These are phyloP conservation scores for Metschnikowia corniflorae DNA, from an alignment of 805 yeast species.

Conservation along the genomic window DNA sequence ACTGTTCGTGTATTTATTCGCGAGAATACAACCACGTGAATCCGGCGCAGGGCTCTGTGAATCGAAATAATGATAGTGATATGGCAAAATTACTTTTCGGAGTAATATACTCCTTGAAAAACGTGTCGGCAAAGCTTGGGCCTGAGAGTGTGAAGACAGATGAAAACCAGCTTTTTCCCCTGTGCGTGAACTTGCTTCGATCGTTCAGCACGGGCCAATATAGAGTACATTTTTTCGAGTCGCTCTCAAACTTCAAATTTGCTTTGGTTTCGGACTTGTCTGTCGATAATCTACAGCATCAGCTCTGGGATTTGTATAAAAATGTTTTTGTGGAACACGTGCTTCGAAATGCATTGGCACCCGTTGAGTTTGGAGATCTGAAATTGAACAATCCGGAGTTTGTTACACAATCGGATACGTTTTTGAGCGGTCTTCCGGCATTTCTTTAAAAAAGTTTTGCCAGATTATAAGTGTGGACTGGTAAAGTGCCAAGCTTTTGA, in stretches of 20 bases:
- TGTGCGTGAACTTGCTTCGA: slow-evolving; percentile 34
- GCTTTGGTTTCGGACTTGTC: slow-evolving; percentile 66
- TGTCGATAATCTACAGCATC: slow-evolving; percentile 52
- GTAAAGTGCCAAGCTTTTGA: too few relatives aligned
- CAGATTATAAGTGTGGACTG: too few relatives aligned
- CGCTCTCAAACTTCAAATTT: slow-evolving; percentile 75
- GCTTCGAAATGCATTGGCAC: slow-evolving; percentile 51
- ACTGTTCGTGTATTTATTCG: slow-evolving; percentile 80
- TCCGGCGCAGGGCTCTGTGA: slow-evolving; percentile 25
- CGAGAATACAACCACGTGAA: slow-evolving; percentile 44
- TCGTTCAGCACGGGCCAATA: slow-evolving; percentile 71
- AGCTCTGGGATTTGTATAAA: slow-evolving; percentile 57
- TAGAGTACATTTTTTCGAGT: slow-evolving; percentile 75
- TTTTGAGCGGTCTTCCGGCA: slow-evolving; percentile 32
- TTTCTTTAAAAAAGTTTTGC: slow-evolving; percentile 14
- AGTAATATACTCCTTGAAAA: slow-evolving; percentile 71
- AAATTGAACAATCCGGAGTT: slow-evolving; percentile 57
- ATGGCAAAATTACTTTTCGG: slow-evolving; percentile 83
- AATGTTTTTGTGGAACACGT: slow-evolving; percentile 57
- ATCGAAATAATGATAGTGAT: slow-evolving; percentile 60
- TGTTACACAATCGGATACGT: slow-evolving; percentile 50
- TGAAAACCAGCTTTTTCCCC: slow-evolving; percentile 1
- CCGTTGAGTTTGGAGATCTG: slow-evolving; percentile 55
- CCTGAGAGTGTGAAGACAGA: slow-evolving; percentile 25
- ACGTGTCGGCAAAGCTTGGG: slow-evolving; percentile 57